These are phyloP conservation scores for Adansonia madagascariensis DNA, from an alignment of 441 rosid genomes.

Conservation along the genomic window DNA sequence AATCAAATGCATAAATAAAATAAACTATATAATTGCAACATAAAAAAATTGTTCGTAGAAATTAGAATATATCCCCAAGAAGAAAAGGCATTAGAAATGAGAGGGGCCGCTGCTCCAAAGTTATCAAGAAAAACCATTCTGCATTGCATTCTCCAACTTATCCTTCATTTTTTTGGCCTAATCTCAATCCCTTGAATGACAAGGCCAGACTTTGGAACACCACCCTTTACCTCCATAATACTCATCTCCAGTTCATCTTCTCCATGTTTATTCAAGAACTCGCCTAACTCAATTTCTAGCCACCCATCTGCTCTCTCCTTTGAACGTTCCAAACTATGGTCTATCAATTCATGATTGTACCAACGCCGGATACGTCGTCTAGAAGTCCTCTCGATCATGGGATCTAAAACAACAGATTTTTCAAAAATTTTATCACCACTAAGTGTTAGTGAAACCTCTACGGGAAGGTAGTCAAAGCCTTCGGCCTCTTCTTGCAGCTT, in stretches of 20 bases:
- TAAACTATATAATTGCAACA: not conserved
- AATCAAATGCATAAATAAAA: not conserved
- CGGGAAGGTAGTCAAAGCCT: conserved; percentile 46
- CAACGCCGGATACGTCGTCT: not conserved
- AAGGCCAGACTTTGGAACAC: conserved; percentile 42
- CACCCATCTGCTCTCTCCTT: conserved; percentile 49
- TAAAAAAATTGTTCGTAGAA: not conserved
- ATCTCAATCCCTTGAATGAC: conserved; percentile 56
- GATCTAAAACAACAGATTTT: conserved; percentile 29
- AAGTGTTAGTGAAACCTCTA: conserved; percentile 45
- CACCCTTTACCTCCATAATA: conserved; percentile 35
- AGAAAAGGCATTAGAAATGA: not conserved
- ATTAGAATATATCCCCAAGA: not conserved
- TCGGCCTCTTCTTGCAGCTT: conserved; percentile 14
- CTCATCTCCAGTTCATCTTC: conserved; percentile 45
- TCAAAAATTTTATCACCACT: conserved; percentile 32
- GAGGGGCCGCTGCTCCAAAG: not conserved
- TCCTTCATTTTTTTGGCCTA: conserved; percentile 24
- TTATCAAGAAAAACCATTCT: not conserved
- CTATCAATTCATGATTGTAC: not conserved
- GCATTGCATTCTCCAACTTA: not conserved
- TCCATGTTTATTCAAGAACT: conserved; percentile 34
- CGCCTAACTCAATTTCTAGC: conserved; percentile 25
- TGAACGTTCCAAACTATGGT: not conserved
- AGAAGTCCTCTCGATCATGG: not conserved